Evolutionary conservation across 2,329 filamentous ascomycete species (phyloP).

Genomic region (Pseudopyricularia javanii): DNA sequence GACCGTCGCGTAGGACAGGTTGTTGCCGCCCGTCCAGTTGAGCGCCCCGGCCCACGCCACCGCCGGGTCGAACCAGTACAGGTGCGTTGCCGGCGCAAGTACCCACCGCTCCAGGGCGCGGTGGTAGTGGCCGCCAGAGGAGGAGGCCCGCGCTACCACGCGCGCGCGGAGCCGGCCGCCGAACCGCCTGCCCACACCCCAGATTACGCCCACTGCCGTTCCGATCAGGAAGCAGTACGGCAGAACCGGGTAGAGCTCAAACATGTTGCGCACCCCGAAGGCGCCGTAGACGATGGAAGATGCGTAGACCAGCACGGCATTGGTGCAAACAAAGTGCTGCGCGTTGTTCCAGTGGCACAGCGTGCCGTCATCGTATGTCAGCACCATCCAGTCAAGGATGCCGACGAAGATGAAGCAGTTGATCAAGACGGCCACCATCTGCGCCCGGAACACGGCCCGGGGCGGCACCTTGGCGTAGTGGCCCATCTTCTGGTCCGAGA

Average conservation of each 20-base stretch:
- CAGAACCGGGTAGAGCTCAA: conserved; percentile 27
- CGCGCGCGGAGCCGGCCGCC: conserved; percentile 20
- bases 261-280: conserved; percentile 15
- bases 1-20: conserved; percentile 28
- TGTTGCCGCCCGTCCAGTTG: conserved; percentile 26
- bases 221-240: conserved; percentile 33
- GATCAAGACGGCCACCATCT: conserved; percentile 4
- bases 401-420: conserved; percentile 4
- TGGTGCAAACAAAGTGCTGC: conserved; percentile 1
- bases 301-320: conserved; percentile 1
- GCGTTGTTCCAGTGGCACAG: conserved; percentile 1
- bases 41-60: conserved; percentile 27
- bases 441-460: conserved; percentile 5
- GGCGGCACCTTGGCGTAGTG: conserved; percentile 6
- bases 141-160: conserved; percentile 13
- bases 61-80: conserved; percentile 27
- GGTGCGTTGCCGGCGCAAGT: conserved; percentile 22
- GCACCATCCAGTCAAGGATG: conserved; percentile 3
- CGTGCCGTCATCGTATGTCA: not conserved
- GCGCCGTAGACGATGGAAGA: conserved; percentile 2
- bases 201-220: conserved; percentile 20
- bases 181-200: conserved; percentile 18
- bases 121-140: conserved; percentile 18
- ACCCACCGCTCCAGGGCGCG: conserved; percentile 21
- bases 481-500: conserved; percentile 6